phyloP scores from a whole-genome alignment of 2,329 filamentous ascomycete species.

The Cladophialophora yegresii region DNA sequence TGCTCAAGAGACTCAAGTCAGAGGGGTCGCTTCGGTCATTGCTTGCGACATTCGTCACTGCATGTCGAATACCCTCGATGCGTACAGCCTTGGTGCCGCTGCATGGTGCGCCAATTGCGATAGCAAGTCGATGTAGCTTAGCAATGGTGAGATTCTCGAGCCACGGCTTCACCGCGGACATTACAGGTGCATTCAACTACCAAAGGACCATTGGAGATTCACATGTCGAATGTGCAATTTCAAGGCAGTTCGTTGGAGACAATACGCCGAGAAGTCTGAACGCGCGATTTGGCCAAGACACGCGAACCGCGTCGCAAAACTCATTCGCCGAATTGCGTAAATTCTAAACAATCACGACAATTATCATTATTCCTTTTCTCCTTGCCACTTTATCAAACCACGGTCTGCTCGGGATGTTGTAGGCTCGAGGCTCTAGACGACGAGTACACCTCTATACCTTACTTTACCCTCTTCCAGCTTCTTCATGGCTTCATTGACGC shows the following conservation, averaged over 20 bases:
- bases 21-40: conserved; percentile 27
- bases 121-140: conserved; percentile 61
- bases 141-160: conserved; percentile 52
- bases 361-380: not conserved
- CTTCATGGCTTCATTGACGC: conserved; percentile 53
- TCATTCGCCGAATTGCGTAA: not conserved
- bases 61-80: conserved; percentile 52
- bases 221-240: not conserved
- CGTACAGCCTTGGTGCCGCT: conserved; percentile 63
- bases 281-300: not conserved
- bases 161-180: conserved; percentile 33
- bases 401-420: not conserved
- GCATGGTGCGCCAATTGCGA: conserved; percentile 60
- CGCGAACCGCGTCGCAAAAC: not conserved
- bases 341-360: not conserved
- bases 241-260: not conserved
- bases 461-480: conserved; percentile 53
- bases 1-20: conserved; percentile 65
- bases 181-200: not conserved
- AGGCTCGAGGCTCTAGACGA: conserved; percentile 1
- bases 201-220: too few species aligned
- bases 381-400: not conserved
- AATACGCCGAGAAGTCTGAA: not conserved
- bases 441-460: conserved; percentile 42
- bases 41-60: conserved; percentile 37